A percentile compares a stretch with the other conserved stretches of the same genome.
These are phyloP conservation scores for Rhododendron ovatum DNA, from an alignment of 148 eudicot species.

Conservation along the genomic window DNA sequence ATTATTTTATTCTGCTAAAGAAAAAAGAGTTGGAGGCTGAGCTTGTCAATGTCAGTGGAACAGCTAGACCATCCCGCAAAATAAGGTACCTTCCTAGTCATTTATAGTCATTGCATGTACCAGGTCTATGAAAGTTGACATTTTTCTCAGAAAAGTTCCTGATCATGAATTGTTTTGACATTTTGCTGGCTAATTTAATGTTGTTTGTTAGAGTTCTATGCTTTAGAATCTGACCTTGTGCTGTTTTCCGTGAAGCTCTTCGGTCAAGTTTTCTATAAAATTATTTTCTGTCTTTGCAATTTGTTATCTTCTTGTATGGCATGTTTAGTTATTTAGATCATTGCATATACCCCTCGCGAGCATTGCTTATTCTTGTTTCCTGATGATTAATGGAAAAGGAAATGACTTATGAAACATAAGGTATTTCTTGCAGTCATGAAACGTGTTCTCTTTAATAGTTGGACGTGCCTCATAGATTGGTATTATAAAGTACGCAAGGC, in stretches of 20 bases:
- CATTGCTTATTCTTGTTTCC: neutral
- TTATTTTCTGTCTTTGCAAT: neutral
- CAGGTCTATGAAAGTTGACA: neutral
- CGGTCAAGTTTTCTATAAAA: neutral
- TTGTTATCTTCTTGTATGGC: neutral
- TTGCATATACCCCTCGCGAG: neutral
- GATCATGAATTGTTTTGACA: neutral
- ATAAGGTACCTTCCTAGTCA: constrained; percentile 53
- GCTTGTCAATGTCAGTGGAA: constrained; percentile 81
- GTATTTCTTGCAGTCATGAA: neutral
- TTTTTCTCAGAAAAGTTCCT: neutral
- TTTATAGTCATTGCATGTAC: neutral
- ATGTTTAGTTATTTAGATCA: neutral
- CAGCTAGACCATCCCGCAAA: constrained; percentile 84
- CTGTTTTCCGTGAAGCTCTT: neutral
- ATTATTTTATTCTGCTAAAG: constrained; percentile 24
- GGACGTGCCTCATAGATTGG: neutral
- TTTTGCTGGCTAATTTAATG: neutral
- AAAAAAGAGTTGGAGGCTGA: constrained; percentile 99
- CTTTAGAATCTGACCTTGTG: neutral
- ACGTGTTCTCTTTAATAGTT: neutral
- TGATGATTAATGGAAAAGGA: neutral
- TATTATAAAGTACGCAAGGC: neutral
- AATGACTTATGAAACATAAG: neutral
- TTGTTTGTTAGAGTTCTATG: neutral